Percentiles rank a stretch among this genome's conserved stretches.
phyloP scores from a whole-genome alignment of 2,329 filamentous ascomycete genomes.

The Cercospora citrullina region DNA sequence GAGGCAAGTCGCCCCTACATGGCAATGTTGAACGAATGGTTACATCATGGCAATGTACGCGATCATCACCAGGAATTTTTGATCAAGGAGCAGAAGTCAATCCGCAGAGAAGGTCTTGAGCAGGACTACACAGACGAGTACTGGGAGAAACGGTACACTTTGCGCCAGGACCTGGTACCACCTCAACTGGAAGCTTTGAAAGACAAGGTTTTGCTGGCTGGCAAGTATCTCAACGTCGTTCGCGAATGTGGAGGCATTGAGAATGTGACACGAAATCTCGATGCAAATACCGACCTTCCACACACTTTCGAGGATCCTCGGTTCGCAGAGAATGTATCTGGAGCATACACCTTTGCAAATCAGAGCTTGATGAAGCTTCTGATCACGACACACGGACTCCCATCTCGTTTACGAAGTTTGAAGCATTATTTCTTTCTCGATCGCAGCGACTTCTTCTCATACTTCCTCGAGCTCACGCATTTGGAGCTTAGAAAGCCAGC shows the following conservation, averaged over 20 bases:
- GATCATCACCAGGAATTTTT: conserved; percentile 93
- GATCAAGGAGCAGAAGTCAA: conserved; percentile 93
- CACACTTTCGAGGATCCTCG: conserved; percentile 85
- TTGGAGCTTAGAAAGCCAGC: conserved; percentile 83
- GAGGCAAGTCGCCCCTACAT: conserved; percentile 95
- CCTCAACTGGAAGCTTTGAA: conserved; percentile 88
- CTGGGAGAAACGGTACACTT: conserved; percentile 96
- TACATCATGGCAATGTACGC: conserved; percentile 92
- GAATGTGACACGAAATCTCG: conserved; percentile 55
- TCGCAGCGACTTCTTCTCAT: conserved; percentile 95
- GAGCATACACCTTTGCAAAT: conserved; percentile 92
- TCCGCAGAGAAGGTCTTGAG: conserved; percentile 83
- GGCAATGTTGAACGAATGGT: conserved; percentile 97
- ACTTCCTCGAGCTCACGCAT: conserved; percentile 88
- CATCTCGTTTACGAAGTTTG: conserved; percentile 80
- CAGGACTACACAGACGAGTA: conserved; percentile 99
- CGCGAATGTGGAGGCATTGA: conserved; percentile 95
- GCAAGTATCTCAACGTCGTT: conserved; percentile 97
- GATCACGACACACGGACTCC: conserved; percentile 87
- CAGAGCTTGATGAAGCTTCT: conserved; percentile 87
- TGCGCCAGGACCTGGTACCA: conserved; percentile 86
- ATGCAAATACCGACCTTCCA: conserved; percentile 87
- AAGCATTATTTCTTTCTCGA: conserved; percentile 99
- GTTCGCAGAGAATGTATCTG: conserved; percentile 94
- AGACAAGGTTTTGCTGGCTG: conserved; percentile 90